A percentile compares a stretch with the other conserved stretches of the same genome.
Conservation (phyloP, 1,139 yeast species). For the Yamadazyma membranifaciens region DNA sequence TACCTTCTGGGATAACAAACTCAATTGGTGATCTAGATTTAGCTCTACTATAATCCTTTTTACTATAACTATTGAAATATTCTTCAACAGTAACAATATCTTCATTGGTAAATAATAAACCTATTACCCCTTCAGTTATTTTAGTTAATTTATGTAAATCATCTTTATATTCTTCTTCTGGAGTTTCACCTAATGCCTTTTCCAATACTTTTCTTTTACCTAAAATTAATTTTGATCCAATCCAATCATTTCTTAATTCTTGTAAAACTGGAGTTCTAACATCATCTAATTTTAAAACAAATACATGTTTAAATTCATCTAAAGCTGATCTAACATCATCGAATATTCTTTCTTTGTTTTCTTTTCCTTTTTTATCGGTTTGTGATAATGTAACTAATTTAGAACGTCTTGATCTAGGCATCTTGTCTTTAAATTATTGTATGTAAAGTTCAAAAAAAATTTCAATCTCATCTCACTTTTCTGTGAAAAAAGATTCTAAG, state of each 20-base stretch:
- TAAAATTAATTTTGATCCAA: conserved; percentile 79
- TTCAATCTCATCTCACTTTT: conserved; percentile 10
- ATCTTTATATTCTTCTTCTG: conserved; percentile 88
- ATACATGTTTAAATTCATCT: conserved; percentile 73
- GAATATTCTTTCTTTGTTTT: conserved; percentile 85
- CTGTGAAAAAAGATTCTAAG: not conserved
- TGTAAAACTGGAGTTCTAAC: conserved; percentile 96
- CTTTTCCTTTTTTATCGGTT: conserved; percentile 93
- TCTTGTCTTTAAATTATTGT: conserved; percentile 19
- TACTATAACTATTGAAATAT: conserved; percentile 75
- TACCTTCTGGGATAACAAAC: conserved; percentile 84
- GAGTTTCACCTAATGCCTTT: conserved; percentile 84
- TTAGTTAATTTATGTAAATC: conserved; percentile 70
- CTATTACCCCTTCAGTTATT: conserved; percentile 69
- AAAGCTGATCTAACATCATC: conserved; percentile 84
- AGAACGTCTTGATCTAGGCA: conserved; percentile 97
- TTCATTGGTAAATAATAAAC: conserved; percentile 86
- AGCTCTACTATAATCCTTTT: conserved; percentile 86
- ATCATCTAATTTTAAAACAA: conserved; percentile 86
- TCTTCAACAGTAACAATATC: conserved; percentile 78
- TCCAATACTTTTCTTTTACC: conserved; percentile 94
- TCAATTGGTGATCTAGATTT: conserved; percentile 81
- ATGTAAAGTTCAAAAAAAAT: not conserved
- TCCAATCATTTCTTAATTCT: conserved; percentile 90
- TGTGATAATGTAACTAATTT: conserved; percentile 93